phyloP scores from a whole-genome alignment of 441 rosid genomes.

The Erodium texanum region DNA sequence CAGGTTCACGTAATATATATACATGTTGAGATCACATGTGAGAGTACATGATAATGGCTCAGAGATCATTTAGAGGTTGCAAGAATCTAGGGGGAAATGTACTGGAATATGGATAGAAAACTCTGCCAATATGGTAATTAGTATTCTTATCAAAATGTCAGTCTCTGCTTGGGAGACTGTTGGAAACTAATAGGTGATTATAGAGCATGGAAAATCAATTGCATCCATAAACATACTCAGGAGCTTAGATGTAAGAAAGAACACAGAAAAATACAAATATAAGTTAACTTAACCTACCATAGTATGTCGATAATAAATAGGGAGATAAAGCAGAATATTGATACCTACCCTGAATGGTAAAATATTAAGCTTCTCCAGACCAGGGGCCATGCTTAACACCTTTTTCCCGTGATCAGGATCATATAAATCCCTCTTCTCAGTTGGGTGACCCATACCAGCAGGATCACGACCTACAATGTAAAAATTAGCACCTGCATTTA shows the following conservation, averaged over 20 bases:
- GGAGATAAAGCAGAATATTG: background rate
- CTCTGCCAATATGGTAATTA: no score
- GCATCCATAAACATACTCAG: background rate
- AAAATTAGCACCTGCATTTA: constrained; percentile 93
- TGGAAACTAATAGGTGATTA: no score
- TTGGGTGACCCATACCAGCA: constrained; percentile 94
- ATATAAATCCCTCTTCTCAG: constrained; percentile 79
- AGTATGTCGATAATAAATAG: background rate
- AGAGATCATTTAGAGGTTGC: no score
- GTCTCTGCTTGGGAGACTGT: no score
- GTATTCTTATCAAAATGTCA: no score
- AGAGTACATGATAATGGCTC: no score
- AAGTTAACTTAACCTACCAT: background rate
- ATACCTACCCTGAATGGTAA: constrained; percentile 70
- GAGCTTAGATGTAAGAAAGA: background rate
- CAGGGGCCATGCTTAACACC: constrained; percentile 92
- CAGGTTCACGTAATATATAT: no score
- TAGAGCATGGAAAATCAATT: background rate
- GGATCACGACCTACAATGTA: constrained; percentile 97
- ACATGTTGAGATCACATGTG: no score
- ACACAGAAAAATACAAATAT: background rate
- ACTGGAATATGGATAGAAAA: no score
- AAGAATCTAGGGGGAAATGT: no score
- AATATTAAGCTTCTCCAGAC: constrained; percentile 81
- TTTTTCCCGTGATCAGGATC: constrained; percentile 96